These are phyloP conservation scores for Neoarthrinium moseri DNA, from an alignment of 2,329 filamentous ascomycete species.

Conservation along the genomic window DNA sequence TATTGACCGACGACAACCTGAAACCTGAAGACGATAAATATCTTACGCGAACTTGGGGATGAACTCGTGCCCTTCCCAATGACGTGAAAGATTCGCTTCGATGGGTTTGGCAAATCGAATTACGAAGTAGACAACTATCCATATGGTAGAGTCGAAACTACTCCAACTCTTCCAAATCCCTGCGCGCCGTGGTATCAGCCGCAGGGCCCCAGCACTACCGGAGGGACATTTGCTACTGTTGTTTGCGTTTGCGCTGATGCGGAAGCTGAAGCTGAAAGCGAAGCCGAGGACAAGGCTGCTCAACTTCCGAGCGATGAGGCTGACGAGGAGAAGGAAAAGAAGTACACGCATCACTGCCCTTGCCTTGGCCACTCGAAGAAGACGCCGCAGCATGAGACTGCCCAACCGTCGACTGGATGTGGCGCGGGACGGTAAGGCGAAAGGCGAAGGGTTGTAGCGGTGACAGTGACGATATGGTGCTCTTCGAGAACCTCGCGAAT, in stretches of 20 bases:
- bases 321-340: background rate
- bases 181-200: conserved; percentile 7
- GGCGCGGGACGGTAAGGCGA: background rate
- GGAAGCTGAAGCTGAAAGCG: background rate
- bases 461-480: no score
- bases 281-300: background rate
- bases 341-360: background rate
- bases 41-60: conserved; percentile 18
- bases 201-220: background rate
- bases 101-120: conserved; percentile 5
- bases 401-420: background rate
- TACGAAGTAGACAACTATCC: conserved; percentile 1
- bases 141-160: background rate
- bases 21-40: conserved; percentile 14
- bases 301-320: no score
- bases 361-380: background rate
- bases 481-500: background rate
- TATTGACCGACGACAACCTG: conserved; percentile 11
- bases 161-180: background rate
- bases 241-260: conserved; percentile 3
- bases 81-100: conserved; percentile 10
- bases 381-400: background rate
- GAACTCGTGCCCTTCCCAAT: conserved; percentile 16
- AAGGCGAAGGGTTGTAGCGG: background rate
- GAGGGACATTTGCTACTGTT: conserved; percentile 6